Percentiles rank a stretch among this genome's conserved stretches.
These are phyloP conservation scores for Venturia pyrina DNA, from an alignment of 2,329 filamentous ascomycete genomes.

Conservation along the genomic window DNA sequence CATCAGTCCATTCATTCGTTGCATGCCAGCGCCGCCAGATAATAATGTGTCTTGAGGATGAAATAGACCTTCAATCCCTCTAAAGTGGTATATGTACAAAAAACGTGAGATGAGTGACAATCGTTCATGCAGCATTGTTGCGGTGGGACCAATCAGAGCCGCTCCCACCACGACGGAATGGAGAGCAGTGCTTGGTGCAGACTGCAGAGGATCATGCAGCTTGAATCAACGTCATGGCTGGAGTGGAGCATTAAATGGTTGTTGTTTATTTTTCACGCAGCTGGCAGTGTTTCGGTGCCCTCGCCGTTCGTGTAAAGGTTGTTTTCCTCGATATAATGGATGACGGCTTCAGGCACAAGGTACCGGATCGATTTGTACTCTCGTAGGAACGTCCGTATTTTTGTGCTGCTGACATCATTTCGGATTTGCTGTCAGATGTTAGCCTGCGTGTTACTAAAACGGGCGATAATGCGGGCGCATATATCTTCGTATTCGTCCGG, in stretches of 20 bases:
- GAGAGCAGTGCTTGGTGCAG: not conserved
- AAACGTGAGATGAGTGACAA: not conserved
- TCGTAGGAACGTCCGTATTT: constrained; percentile 36
- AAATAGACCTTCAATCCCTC: not conserved
- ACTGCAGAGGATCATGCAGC: not conserved
- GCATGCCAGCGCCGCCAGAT: not conserved
- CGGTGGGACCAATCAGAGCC: not conserved
- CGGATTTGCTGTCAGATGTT: constrained; percentile 10
- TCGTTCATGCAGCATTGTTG: not conserved
- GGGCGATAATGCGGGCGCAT: not conserved
- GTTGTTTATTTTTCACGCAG: not conserved
- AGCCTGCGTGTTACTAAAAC: not conserved
- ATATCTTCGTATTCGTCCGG: not conserved
- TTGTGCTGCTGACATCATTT: constrained; percentile 15
- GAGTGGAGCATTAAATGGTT: not conserved
- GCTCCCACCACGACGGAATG: not conserved
- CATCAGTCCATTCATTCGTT: not conserved
- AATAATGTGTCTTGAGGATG: not conserved
- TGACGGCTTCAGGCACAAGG: constrained; percentile 61
- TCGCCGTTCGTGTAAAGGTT: constrained; percentile 9
- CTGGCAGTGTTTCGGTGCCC: not conserved
- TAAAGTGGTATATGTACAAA: constrained; percentile 3
- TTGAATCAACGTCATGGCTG: not conserved
- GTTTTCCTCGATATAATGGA: constrained; percentile 31
- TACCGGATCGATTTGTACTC: constrained; percentile 77